Evolutionary conservation across 306 rosid genomes (phyloP).

Genomic region (Acacia confusa): DNA sequence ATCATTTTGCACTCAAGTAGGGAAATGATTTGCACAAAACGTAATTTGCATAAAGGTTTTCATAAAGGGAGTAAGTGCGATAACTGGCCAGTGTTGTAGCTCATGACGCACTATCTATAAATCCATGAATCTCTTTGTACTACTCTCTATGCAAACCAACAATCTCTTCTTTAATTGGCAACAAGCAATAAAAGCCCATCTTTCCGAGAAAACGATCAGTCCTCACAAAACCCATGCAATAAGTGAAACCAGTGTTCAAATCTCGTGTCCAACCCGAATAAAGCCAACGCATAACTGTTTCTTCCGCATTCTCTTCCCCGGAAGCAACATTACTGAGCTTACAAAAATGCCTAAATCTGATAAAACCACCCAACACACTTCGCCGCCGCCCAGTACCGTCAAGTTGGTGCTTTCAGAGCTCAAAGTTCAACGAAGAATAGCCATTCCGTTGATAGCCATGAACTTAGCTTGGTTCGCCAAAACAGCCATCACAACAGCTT

Average conservation of each 20-base stretch:
- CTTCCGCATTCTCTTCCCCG: constrained; percentile 25
- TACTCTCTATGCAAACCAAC: neutral
- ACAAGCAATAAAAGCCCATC: constrained; percentile 28
- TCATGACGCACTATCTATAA: constrained; percentile 46
- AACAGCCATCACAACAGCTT: constrained; percentile 74
- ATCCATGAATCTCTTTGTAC: neutral
- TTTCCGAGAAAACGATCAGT: neutral
- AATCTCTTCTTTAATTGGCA: constrained; percentile 22
- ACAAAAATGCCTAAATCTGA: constrained; percentile 38
- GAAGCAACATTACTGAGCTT: constrained; percentile 3
- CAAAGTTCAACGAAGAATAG: constrained; percentile 54
- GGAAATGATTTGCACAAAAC: too few relatives aligned
- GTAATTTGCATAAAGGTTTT: too few relatives aligned
- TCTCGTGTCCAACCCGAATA: constrained; percentile 5
- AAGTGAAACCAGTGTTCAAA: neutral
- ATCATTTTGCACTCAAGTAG: too few relatives aligned
- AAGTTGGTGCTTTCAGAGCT: constrained; percentile 52
- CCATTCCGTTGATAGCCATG: constrained; percentile 74
- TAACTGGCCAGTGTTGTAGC: neutral
- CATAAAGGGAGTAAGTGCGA: neutral
- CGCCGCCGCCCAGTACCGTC: neutral
- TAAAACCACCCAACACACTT: constrained; percentile 17
- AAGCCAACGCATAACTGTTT: neutral
- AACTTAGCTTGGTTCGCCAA: constrained; percentile 84
- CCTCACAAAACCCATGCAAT: constrained; percentile 54